phyloP scores from a whole-genome alignment of 805 yeast genomes.

The Lachancea thermotolerans region DNA sequence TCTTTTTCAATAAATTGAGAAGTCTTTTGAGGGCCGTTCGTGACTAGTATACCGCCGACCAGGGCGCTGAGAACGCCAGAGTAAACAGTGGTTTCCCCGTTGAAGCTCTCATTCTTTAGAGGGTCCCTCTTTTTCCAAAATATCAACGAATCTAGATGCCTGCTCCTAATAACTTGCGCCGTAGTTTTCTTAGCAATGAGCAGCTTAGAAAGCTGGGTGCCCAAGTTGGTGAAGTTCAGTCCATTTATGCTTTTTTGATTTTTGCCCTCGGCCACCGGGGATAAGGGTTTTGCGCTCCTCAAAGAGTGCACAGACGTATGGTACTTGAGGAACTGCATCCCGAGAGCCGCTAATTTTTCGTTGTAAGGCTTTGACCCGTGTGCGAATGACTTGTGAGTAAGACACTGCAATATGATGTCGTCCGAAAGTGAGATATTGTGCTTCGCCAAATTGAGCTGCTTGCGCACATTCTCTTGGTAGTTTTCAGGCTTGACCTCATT shows the following conservation, averaged over 20 bases:
- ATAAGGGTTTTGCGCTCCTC: conserved; percentile 13
- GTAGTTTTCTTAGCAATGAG: conserved; percentile 44
- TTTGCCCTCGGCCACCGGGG: conserved; percentile 11
- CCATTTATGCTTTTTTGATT: conserved; percentile 38
- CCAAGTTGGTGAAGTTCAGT: conserved; percentile 52
- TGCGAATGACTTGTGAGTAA: conserved; percentile 92
- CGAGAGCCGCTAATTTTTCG: conserved; percentile 73
- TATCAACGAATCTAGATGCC: conserved; percentile 44
- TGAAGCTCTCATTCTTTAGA: conserved; percentile 37
- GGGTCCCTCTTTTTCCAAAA: conserved; percentile 62
- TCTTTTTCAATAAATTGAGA: conserved; percentile 50
- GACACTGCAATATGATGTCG: conserved; percentile 60
- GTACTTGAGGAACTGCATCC: conserved; percentile 52
- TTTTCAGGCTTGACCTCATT: conserved; percentile 42
- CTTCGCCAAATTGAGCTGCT: conserved; percentile 18
- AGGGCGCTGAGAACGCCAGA: conserved; percentile 53
- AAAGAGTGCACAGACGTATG: conserved; percentile 32
- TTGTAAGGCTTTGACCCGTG: conserved; percentile 87
- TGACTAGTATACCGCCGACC: conserved; percentile 60
- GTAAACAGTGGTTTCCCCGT: conserved; percentile 51
- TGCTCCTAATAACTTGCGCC: conserved; percentile 45
- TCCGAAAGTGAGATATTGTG: conserved; percentile 43
- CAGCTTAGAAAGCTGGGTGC: conserved; percentile 46
- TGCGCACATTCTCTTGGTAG: conserved; percentile 30
- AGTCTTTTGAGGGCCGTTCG: conserved; percentile 55